A percentile compares a stretch with the other conserved stretches of the same genome.
phyloP scores from a whole-genome alignment of 1,284 basidiomycete genomes.

The Exobasidium rhododendri region DNA sequence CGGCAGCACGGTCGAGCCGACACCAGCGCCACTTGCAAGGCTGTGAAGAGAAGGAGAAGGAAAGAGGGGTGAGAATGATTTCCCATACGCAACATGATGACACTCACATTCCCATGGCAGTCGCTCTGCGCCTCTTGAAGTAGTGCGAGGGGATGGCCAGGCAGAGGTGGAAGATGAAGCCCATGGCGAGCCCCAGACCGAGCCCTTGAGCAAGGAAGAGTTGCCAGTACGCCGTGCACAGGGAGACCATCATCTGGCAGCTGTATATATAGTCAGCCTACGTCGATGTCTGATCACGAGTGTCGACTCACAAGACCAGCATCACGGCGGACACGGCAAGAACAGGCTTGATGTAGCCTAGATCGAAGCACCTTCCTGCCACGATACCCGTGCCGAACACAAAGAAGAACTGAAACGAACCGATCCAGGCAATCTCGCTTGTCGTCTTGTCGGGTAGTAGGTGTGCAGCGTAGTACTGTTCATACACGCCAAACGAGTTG shows the following conservation, averaged over 20 bases:
- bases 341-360: neutral
- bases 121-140: slow-evolving; percentile 15
- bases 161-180: slow-evolving; percentile 19
- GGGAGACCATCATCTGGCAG: slow-evolving; percentile 37
- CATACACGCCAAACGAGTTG: slow-evolving; percentile 25
- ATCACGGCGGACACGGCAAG: neutral
- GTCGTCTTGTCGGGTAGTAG: neutral
- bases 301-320: slow-evolving; percentile 28
- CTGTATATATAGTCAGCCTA: slow-evolving; percentile 31
- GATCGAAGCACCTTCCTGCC: neutral
- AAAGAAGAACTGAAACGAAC: slow-evolving; percentile 28
- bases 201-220: slow-evolving; percentile 41
- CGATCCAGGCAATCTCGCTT: slow-evolving; percentile 12
- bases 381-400: slow-evolving; percentile 25
- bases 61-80: too few relatives aligned
- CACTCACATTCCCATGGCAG: slow-evolving; percentile 27
- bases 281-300: neutral
- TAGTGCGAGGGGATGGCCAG: slow-evolving; percentile 24
- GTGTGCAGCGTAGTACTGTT: neutral
- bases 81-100: too few relatives aligned
- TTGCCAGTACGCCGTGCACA: slow-evolving; percentile 36
- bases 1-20: slow-evolving; percentile 40
- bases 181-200: slow-evolving; percentile 27
- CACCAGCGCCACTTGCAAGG: slow-evolving; percentile 30
- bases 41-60: too few relatives aligned